phyloP scores from a whole-genome alignment of 2,329 filamentous ascomycete genomes.

The Cercospora brassicicola region DNA sequence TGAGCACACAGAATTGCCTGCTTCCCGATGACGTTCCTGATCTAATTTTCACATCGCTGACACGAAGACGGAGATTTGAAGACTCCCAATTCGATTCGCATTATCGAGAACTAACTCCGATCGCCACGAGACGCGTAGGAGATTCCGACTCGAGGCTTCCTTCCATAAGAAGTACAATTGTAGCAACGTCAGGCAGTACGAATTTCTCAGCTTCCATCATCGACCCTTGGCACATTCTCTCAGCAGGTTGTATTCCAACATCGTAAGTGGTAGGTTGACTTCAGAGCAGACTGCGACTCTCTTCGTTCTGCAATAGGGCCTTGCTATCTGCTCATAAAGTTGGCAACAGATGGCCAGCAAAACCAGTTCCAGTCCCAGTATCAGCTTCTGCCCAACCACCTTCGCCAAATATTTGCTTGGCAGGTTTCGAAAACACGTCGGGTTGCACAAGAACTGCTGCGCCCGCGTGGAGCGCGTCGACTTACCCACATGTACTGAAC shows the following conservation, averaged over 20 bases:
- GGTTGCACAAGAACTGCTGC: slow-evolving; percentile 4
- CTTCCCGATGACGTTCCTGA: no score
- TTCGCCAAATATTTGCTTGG: background rate
- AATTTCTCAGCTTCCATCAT: background rate
- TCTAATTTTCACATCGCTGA: background rate
- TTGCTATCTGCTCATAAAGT: background rate
- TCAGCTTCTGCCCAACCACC: background rate
- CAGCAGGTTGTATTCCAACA: background rate
- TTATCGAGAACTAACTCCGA: background rate
- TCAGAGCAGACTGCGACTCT: background rate
- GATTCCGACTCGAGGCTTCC: background rate
- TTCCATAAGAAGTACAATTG: background rate
- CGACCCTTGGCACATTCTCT: background rate
- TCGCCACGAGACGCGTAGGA: background rate
- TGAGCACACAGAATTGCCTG: no score
- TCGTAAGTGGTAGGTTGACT: background rate
- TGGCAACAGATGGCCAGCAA: background rate
- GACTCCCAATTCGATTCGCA: background rate
- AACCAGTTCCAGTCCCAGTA: background rate
- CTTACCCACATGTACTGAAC: slow-evolving; percentile 1
- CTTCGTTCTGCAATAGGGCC: background rate
- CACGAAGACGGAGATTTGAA: background rate
- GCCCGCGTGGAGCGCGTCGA: background rate
- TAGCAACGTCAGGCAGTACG: background rate
- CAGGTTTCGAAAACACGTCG: background rate